Evolutionary conservation across 164 flowering plant species (phyloP).

Genomic region (Piper betle): DNA sequence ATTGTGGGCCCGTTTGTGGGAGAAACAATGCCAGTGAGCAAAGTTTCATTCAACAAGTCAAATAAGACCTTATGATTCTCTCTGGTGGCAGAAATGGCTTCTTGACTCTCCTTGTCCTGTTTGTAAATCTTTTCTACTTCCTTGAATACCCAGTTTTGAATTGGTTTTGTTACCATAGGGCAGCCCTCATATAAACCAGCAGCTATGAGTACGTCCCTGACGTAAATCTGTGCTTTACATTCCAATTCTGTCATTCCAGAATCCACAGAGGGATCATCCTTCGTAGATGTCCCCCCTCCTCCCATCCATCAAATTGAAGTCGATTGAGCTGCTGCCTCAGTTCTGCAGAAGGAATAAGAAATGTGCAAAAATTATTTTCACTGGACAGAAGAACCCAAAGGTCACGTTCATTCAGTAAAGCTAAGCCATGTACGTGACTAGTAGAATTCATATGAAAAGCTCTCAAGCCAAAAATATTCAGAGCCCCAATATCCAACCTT

Average conservation of each 20-base stretch:
- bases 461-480: too few relatives aligned
- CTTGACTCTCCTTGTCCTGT: slow-evolving; percentile 20
- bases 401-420: too few relatives aligned
- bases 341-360: slow-evolving; percentile 26
- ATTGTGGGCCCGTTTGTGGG: slow-evolving; percentile 27
- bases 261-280: slow-evolving; percentile 22
- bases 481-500: too few relatives aligned
- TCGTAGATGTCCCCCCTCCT: slow-evolving; percentile 13
- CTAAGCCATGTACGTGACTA: too few relatives aligned
- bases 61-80: slow-evolving; percentile 39
- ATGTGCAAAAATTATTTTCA: not conserved
- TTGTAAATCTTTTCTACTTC: slow-evolving; percentile 54
- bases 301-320: slow-evolving; percentile 31
- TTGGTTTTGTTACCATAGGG: slow-evolving; percentile 31
- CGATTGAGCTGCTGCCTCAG: slow-evolving; percentile 55
- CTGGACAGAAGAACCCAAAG: too few relatives aligned
- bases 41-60: slow-evolving; percentile 65
- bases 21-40: slow-evolving; percentile 34
- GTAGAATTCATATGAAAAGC: too few relatives aligned
- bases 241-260: slow-evolving; percentile 27
- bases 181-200: slow-evolving; percentile 63
- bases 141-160: slow-evolving; percentile 39
- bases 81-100: not conserved
- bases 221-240: slow-evolving; percentile 43
- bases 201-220: slow-evolving; percentile 62